Evolutionary conservation across 805 yeast species (phyloP).

Genomic region (Lipomyces oligophaga): DNA sequence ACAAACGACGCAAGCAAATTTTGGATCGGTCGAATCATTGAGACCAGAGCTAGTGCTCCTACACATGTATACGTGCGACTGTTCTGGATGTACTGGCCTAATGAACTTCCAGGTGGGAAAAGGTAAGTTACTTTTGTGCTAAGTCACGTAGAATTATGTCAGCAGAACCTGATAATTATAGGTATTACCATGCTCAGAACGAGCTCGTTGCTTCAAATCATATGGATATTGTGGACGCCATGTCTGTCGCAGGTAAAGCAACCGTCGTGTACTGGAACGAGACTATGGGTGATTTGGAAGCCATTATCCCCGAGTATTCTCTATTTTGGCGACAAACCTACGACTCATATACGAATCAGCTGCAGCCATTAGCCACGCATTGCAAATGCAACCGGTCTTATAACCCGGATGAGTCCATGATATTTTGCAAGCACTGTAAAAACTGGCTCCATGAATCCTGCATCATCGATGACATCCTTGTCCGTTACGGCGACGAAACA

Average conservation of each 20-base stretch:
- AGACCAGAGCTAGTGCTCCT: conserved; percentile 17
- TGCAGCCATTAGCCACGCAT: conserved; percentile 20
- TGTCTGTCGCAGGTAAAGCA: conserved; percentile 20
- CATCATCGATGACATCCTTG: conserved; percentile 15
- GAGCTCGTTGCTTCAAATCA: conserved; percentile 27
- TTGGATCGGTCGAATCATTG: conserved; percentile 25
- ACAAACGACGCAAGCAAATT: conserved; percentile 8
- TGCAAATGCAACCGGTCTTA: conserved; percentile 16
- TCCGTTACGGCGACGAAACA: conserved; percentile 11
- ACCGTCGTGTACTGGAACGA: conserved; percentile 20
- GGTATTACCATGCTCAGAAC: conserved; percentile 23
- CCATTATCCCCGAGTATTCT: conserved; percentile 7
- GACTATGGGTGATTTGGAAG: conserved; percentile 2
- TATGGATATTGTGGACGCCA: conserved; percentile 25
- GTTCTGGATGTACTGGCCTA: conserved; percentile 28
- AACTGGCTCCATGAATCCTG: conserved; percentile 22
- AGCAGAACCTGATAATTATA: not conserved
- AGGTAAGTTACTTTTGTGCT: conserved; percentile 2
- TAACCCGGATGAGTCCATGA: conserved; percentile 22
- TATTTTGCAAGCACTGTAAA: conserved; percentile 18
- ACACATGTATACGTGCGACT: conserved; percentile 17
- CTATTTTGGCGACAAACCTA: conserved; percentile 27
- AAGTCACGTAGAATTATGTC: not conserved
- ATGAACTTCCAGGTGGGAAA: conserved; percentile 25
- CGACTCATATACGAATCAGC: conserved; percentile 16